Conservation (phyloP, 192 early-diverging fungal genomes). For the Globomyces pollinis-pini region DNA sequence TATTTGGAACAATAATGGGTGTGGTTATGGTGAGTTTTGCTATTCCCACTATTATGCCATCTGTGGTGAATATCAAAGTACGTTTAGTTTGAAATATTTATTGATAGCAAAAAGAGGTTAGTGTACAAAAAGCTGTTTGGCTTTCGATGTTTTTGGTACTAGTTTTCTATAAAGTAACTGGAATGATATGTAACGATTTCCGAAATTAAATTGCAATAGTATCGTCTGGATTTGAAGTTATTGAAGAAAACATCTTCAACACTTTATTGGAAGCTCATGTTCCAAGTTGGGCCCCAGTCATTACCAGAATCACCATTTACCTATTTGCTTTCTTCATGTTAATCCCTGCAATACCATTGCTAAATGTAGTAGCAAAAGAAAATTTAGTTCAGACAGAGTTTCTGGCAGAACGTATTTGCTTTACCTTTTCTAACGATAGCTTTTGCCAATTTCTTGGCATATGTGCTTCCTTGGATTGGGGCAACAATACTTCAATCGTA, state of each 20-base stretch:
- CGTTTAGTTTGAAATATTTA: neutral
- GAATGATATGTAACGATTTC: conserved; percentile 27
- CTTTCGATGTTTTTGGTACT: conserved; percentile 25
- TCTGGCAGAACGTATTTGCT: conserved; percentile 11
- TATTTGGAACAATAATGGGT: conserved; percentile 30
- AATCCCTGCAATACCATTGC: conserved; percentile 42
- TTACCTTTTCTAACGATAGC: conserved; percentile 38
- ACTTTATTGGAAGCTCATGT: neutral
- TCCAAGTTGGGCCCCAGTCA: conserved; percentile 11
- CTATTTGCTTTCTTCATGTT: conserved; percentile 47
- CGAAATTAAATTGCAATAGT: neutral
- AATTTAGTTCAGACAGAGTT: conserved; percentile 45
- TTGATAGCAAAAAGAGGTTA: conserved; percentile 30
- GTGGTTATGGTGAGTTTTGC: conserved; percentile 47
- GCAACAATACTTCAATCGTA: conserved; percentile 29
- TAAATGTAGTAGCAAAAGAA: conserved; percentile 33
- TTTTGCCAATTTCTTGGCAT: conserved; percentile 20
- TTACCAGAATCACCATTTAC: conserved; percentile 16
- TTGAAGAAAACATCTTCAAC: neutral
- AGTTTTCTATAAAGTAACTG: conserved; percentile 32
- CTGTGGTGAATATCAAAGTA: conserved; percentile 49
- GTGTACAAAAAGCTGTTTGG: conserved; percentile 43
- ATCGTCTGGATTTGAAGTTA: neutral
- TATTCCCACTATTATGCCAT: conserved; percentile 43
- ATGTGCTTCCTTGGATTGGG: conserved; percentile 41